Percentiles rank a stretch among this genome's conserved stretches.
Evolutionary conservation across 2,329 filamentous ascomycete species (phyloP).

Genomic region (Westerdykella sp.): DNA sequence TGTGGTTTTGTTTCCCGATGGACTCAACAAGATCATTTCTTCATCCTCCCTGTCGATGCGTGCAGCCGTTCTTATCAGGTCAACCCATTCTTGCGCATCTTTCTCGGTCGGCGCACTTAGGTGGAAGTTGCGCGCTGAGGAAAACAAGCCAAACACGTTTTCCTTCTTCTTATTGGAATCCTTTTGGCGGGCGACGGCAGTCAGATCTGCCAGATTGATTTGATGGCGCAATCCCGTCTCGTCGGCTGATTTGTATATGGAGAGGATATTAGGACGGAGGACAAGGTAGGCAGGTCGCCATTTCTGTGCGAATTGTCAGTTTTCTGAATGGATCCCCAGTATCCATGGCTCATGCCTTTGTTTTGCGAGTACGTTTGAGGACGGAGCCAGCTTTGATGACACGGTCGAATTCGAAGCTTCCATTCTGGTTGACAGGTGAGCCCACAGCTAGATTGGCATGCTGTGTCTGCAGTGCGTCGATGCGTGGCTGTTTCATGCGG

Average conservation of each 20-base stretch:
- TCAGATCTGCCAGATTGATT: constrained; percentile 81
- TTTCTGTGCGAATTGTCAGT: constrained; percentile 49
- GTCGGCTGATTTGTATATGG: constrained; percentile 86
- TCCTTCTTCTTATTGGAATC: constrained; percentile 82
- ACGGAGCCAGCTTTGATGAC: constrained; percentile 86
- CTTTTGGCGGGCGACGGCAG: constrained; percentile 80
- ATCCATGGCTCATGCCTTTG: constrained; percentile 57
- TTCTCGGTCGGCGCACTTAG: constrained; percentile 67
- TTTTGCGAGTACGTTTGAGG: constrained; percentile 85
- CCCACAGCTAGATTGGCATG: constrained; percentile 53
- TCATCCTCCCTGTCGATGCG: constrained; percentile 85
- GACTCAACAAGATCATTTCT: constrained; percentile 69
- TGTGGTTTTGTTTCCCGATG: constrained; percentile 49
- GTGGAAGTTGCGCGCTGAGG: constrained; percentile 84
- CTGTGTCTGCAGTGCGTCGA: constrained; percentile 16
- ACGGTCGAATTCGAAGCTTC: constrained; percentile 91
- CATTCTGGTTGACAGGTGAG: constrained; percentile 87
- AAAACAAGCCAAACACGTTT: constrained; percentile 88
- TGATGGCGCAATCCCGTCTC: constrained; percentile 87
- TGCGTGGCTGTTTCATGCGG: constrained; percentile 23
- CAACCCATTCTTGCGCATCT: constrained; percentile 82
- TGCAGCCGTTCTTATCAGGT: constrained; percentile 70
- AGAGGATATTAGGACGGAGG: constrained; percentile 81
- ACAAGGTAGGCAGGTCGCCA: constrained; percentile 92
- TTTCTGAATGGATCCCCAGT: neutral